phyloP scores from a whole-genome alignment of 192 early-diverging fungal genomes.

The Backusella morwellensis region DNA sequence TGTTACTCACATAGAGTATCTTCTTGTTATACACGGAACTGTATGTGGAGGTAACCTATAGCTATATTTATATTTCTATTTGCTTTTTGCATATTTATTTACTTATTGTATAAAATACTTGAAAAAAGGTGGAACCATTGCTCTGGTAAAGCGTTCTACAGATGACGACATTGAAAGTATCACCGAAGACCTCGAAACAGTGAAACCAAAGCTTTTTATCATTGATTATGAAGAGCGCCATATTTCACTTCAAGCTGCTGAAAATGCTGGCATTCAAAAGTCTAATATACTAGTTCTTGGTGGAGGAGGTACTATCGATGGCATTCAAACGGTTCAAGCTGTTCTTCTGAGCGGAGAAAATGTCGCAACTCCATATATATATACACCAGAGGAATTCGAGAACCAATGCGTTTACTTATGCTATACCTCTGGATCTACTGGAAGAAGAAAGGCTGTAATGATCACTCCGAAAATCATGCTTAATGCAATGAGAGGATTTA shows the following conservation, averaged over 20 bases:
- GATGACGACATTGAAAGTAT: not conserved
- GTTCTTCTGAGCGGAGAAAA: not conserved
- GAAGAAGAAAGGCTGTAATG: not conserved
- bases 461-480: not conserved
- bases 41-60: not conserved
- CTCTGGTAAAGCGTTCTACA: not conserved
- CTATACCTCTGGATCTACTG: conserved; percentile 5
- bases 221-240: not conserved
- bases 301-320: not conserved
- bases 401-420: not conserved
- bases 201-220: not conserved
- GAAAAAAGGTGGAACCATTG: not conserved
- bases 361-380: not conserved
- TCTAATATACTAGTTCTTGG: not conserved
- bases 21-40: not conserved
- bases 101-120: not conserved
- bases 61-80: not conserved
- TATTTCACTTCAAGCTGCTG: not conserved
- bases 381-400: not conserved
- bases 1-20: not conserved
- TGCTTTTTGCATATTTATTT: not conserved
- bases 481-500: not conserved
- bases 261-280: not conserved
- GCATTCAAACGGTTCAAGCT: not conserved
- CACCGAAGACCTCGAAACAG: not conserved